Evolutionary conservation across 2,329 filamentous ascomycete genomes (phyloP).

Genomic region (Xenoacremonium recifei): DNA sequence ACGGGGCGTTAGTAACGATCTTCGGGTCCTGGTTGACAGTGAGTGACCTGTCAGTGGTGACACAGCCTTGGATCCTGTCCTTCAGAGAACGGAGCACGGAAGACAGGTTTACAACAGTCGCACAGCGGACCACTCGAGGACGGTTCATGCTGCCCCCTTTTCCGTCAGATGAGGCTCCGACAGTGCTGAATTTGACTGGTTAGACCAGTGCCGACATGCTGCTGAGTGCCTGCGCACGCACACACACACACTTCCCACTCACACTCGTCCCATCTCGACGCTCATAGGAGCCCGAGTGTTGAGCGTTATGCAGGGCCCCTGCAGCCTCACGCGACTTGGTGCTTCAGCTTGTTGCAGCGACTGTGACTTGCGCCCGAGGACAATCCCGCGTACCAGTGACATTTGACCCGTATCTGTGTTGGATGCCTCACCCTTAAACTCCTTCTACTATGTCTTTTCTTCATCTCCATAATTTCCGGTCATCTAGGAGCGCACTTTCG

Average conservation of each 20-base stretch:
- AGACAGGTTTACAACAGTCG: too few species aligned
- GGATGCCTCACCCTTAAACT: too few species aligned
- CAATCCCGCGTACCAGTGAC: background rate
- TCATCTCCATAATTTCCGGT: too few species aligned
- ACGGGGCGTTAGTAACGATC: background rate
- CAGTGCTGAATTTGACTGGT: background rate
- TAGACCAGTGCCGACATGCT: too few species aligned
- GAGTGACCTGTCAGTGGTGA: background rate
- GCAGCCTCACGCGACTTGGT: conserved; percentile 6
- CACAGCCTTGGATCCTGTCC: too few species aligned
- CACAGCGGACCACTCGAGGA: background rate
- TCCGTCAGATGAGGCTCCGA: background rate
- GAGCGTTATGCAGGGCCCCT: conserved; percentile 4
- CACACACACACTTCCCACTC: background rate
- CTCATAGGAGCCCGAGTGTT: conserved; percentile 2
- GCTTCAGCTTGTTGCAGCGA: background rate
- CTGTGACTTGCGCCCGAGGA: background rate
- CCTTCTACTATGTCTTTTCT: too few species aligned
- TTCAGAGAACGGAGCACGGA: too few species aligned
- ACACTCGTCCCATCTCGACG: conserved; percentile 13
- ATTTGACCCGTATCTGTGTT: too few species aligned
- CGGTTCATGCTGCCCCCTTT: background rate
- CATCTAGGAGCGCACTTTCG: too few species aligned
- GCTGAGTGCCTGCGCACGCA: too few species aligned
- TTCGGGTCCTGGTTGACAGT: too few species aligned